Evolutionary conservation across 352 stramenopile genomes (phyloP).

Genomic region (Phytophthora kernoviae): DNA sequence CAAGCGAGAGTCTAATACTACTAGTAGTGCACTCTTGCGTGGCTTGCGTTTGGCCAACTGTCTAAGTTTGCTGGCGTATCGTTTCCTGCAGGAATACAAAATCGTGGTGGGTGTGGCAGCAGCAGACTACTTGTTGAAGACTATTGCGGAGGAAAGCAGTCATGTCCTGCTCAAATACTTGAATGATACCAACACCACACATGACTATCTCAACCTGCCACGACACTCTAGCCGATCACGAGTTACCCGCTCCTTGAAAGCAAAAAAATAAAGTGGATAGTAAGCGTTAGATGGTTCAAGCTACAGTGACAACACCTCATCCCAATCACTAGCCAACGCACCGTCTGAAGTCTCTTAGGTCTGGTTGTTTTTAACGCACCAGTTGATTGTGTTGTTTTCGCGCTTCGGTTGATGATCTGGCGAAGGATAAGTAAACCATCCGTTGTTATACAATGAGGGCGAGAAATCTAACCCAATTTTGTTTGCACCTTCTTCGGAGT

Average conservation of each 20-base stretch:
- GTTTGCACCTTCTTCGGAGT: slow-evolving; percentile 17
- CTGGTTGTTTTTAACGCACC: slow-evolving; percentile 11
- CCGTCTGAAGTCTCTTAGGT: slow-evolving; percentile 8
- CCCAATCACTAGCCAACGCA: background rate
- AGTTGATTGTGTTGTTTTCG: slow-evolving; percentile 12
- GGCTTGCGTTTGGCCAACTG: background rate
- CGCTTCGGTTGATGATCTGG: slow-evolving; percentile 22
- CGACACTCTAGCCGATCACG: background rate
- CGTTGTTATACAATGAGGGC: background rate
- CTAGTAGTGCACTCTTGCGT: background rate
- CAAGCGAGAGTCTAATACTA: too few relatives aligned
- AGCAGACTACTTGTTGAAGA: slow-evolving; percentile 39
- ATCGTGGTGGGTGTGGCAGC: slow-evolving; percentile 44
- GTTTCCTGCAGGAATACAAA: slow-evolving; percentile 44
- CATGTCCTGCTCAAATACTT: background rate
- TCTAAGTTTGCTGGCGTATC: background rate
- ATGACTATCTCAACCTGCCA: background rate
- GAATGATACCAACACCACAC: background rate
- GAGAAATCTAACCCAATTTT: background rate
- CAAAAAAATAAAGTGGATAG: background rate
- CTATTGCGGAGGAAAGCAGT: slow-evolving; percentile 36
- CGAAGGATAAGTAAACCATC: background rate
- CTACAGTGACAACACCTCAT: background rate
- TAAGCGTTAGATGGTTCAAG: background rate
- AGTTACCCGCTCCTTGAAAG: background rate